These are phyloP conservation scores for Cutaneotrichosporon cutaneum DNA, from an alignment of 1,284 basidiomycete species.

Conservation along the genomic window DNA sequence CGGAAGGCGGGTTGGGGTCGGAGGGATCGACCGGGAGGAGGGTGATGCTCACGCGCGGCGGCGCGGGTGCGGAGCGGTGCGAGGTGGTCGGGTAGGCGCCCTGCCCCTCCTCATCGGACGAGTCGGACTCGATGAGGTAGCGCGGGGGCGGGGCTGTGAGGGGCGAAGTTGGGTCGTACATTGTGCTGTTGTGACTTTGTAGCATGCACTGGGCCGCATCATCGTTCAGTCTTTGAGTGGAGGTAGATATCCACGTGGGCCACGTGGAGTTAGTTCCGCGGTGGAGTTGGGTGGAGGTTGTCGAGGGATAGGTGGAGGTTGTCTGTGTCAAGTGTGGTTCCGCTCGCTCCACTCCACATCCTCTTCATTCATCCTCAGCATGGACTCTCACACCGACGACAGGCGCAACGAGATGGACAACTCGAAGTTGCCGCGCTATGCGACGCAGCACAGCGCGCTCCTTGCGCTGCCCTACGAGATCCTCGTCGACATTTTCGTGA, in stretches of 20 bases:
- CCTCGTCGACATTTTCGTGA: background rate
- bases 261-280: background rate
- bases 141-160: conserved; percentile 43
- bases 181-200: conserved; percentile 14
- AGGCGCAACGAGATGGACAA: background rate
- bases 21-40: background rate
- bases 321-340: background rate
- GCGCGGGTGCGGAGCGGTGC: background rate
- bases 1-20: background rate
- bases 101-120: conserved; percentile 49
- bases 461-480: background rate
- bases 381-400: too few species aligned
- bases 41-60: background rate
- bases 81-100: conserved; percentile 32
- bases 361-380: background rate
- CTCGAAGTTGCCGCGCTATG: background rate
- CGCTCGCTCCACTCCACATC: background rate
- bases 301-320: background rate
- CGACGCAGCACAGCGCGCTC: background rate
- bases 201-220: conserved; percentile 5
- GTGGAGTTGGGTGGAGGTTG: background rate
- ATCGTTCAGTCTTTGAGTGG: background rate
- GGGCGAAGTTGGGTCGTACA: conserved; percentile 43
- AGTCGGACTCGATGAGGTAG: conserved; percentile 50
- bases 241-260: conserved; percentile 8